phyloP scores from a whole-genome alignment of 768 basidiomycete genomes.

The Serpula lacrymans region DNA sequence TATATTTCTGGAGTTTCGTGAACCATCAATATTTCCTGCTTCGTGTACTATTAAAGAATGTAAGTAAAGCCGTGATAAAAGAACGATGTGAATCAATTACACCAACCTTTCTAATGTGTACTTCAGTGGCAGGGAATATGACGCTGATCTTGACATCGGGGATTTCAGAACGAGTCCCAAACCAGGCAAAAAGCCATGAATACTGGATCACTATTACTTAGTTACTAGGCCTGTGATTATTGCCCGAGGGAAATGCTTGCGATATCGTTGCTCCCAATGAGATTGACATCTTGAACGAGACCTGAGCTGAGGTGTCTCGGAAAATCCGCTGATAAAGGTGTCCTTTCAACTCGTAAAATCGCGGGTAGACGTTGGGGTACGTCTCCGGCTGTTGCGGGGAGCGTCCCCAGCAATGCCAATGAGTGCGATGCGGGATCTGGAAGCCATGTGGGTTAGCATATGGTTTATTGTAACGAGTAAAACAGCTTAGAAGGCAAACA shows the following conservation, averaged over 20 bases:
- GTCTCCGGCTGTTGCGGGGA: slow-evolving; percentile 35
- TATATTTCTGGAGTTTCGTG: slow-evolving; percentile 83
- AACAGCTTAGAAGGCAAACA: neutral
- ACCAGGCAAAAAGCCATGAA: slow-evolving; percentile 75
- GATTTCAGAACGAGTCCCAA: slow-evolving; percentile 31
- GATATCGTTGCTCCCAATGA: slow-evolving; percentile 65
- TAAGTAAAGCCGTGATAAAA: neutral
- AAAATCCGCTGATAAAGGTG: slow-evolving; percentile 50
- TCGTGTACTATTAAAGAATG: slow-evolving; percentile 58
- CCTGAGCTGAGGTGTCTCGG: slow-evolving; percentile 34
- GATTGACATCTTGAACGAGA: slow-evolving; percentile 38
- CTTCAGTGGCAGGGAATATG: slow-evolving; percentile 85
- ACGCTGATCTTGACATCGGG: slow-evolving; percentile 82
- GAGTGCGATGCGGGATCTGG: slow-evolving; percentile 59
- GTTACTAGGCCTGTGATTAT: slow-evolving; percentile 7
- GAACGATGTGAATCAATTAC: neutral
- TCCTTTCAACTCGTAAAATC: slow-evolving; percentile 78
- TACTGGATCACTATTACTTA: slow-evolving; percentile 50
- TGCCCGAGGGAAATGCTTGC: slow-evolving; percentile 32
- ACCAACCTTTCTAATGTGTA: slow-evolving; percentile 78
- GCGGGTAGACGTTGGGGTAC: slow-evolving; percentile 38
- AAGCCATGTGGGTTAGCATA: neutral
- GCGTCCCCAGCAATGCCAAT: slow-evolving; percentile 65
- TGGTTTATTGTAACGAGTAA: neutral
- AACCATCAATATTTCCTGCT: slow-evolving; percentile 69